Evolutionary conservation across 495 filamentous ascomycete genomes (phyloP).

Genomic region (Aspergillus mulundensis): DNA sequence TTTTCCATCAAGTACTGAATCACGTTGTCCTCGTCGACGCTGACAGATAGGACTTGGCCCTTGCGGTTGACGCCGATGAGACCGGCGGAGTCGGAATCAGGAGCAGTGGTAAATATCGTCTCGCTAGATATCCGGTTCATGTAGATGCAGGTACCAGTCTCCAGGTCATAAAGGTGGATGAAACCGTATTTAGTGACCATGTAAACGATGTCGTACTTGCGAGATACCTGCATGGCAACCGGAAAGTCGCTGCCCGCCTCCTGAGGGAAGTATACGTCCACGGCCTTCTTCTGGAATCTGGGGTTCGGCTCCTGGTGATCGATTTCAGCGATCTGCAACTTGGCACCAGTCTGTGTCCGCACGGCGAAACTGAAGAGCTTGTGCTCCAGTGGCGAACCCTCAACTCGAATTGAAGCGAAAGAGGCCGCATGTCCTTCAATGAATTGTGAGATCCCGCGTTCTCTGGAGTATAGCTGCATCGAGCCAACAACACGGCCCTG

Average conservation of each 20-base stretch:
- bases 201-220: conserved; percentile 92
- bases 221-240: conserved; percentile 95
- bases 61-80: conserved; percentile 96
- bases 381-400: conserved; percentile 83
- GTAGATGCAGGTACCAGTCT: conserved; percentile 96
- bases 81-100: conserved; percentile 78
- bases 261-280: conserved; percentile 95
- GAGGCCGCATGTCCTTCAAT: conserved; percentile 97
- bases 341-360: conserved; percentile 78
- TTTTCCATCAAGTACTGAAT: conserved; percentile 94
- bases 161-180: conserved; percentile 97
- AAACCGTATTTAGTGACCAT: conserved; percentile 98
- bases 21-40: conserved; percentile 83
- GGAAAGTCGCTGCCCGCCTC: conserved; percentile 97
- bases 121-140: conserved; percentile 99
- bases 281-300: conserved; percentile 85
- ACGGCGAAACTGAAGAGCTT: conserved; percentile 97
- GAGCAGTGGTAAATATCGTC: conserved; percentile 92
- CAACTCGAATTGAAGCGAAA: conserved; percentile 84
- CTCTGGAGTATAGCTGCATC: conserved; percentile 95
- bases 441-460: conserved; percentile 92
- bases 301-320: conserved; percentile 88
- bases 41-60: conserved; percentile 91
- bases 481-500: conserved; percentile 90
- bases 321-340: conserved; percentile 97